These are phyloP conservation scores for Septoria petroselini DNA, from an alignment of 2,329 filamentous ascomycete species.

Conservation along the genomic window DNA sequence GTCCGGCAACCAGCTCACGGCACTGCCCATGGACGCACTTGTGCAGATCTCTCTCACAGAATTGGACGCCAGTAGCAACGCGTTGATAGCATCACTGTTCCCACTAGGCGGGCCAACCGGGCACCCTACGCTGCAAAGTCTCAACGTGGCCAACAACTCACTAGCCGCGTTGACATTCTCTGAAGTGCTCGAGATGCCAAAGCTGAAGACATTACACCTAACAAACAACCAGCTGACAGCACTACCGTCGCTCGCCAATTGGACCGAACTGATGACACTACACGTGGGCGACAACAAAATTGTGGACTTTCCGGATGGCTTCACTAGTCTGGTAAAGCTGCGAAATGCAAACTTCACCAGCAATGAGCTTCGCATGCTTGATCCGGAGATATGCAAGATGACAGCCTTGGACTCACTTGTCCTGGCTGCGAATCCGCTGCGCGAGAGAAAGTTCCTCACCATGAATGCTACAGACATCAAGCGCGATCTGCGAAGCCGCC, in stretches of 20 bases:
- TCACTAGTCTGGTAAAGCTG: constrained; percentile 64
- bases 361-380: constrained; percentile 75
- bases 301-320: constrained; percentile 69
- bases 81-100: constrained; percentile 69
- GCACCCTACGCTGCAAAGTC: constrained; percentile 64
- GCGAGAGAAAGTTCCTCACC: constrained; percentile 80
- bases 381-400: constrained; percentile 76
- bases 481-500: constrained; percentile 62
- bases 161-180: constrained; percentile 54
- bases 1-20: constrained; percentile 71
- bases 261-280: constrained; percentile 69
- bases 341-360: constrained; percentile 77
- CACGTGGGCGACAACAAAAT: constrained; percentile 80
- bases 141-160: constrained; percentile 77
- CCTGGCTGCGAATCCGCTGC: constrained; percentile 82
- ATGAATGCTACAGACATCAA: constrained; percentile 81
- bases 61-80: constrained; percentile 73
- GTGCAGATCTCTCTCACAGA: constrained; percentile 68
- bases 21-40: constrained; percentile 67
- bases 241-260: constrained; percentile 71
- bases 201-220: constrained; percentile 69
- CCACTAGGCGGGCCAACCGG: constrained; percentile 47
- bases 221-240: constrained; percentile 73
- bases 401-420: constrained; percentile 69
- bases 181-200: constrained; percentile 61